Evolutionary conservation across 2,329 filamentous ascomycete genomes (phyloP), one percentile per base, ranked within the genome.

Genomic region (Colletotrichum lindemuthianum): DNA sequence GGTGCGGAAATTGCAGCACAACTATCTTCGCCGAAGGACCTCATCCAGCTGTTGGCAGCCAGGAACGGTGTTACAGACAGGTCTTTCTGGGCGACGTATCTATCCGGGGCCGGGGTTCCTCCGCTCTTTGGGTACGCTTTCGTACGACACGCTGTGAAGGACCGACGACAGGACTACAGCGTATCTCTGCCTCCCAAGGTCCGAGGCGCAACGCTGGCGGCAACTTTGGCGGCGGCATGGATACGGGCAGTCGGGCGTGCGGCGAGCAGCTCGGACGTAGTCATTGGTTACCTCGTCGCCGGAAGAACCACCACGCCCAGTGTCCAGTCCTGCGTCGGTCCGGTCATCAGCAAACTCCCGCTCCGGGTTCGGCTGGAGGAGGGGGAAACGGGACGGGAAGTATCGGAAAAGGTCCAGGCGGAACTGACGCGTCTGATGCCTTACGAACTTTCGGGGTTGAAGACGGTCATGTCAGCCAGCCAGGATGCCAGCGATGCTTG

Each of bases 401-500:
- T 51, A 8, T 61, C 59, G 33, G 39, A 56, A 39, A 56, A 61
- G 33, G 59, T 61, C 9, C 51, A 61, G 7, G 34, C 12, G 12
- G 44, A 61, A 33, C 45, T 61, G 8, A 56, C 44, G 7, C 37
- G 37, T 10, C 51, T 61, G 37, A 61, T 61, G 59, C 45, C 59
- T 6, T 56, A 49, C 6, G 59, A 61, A 15, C 39, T 61, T 5
- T 50, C 59, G 9, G 59, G 59, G 16, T 16, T 56, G 44, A 32
- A 43, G 32, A 40, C 39, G 12, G 45, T 57, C 8, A 43, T 36
- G 39, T 2, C 16, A 4, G 36, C 59, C 7, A 56, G 59, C 15
- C 59, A 61, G n/a, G 59, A 56, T 16, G 51, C 59, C 12, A 39
- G 12, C 15, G 51, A 61, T 43, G 59, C 59, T n/a, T 61, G 59